A percentile compares a stretch with the other conserved stretches of the same genome.
Conservation (phyloP, 345 rosid species). For the Lenwebbia sp. region DNA sequence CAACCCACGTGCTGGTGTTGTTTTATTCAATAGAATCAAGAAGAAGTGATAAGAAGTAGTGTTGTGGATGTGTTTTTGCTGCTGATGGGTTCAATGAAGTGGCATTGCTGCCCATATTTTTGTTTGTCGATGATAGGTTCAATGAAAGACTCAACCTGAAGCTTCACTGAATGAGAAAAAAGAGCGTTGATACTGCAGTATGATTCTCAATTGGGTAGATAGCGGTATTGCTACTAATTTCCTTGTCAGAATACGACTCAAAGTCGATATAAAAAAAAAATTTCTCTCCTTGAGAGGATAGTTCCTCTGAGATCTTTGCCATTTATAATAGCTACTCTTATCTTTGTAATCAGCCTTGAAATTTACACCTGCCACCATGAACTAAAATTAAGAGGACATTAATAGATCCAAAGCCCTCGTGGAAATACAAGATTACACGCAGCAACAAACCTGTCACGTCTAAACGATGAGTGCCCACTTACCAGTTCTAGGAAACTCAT, state of each 20-base stretch:
- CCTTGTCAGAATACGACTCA: slow-evolving; percentile 47
- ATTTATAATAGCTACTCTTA: slow-evolving; percentile 44
- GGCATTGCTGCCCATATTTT: no score
- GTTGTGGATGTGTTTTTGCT: no score
- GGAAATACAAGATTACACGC: not conserved
- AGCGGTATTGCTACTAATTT: slow-evolving; percentile 21
- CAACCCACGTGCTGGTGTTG: no score
- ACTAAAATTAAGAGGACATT: not conserved
- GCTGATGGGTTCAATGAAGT: no score
- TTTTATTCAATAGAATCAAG: not conserved
- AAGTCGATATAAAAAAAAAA: slow-evolving; percentile 37
- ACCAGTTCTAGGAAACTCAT: slow-evolving; percentile 35
- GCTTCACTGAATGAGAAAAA: no score
- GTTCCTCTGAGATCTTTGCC: slow-evolving; percentile 54
- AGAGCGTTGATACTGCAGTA: not conserved
- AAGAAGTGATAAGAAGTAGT: not conserved
- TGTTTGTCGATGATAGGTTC: no score
- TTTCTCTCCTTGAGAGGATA: slow-evolving; percentile 88
- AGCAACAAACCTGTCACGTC: not conserved
- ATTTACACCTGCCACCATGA: slow-evolving; percentile 40
- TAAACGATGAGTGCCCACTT: slow-evolving; percentile 1
- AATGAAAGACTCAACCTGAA: no score
- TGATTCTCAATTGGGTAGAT: slow-evolving; percentile 32
- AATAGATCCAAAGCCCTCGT: not conserved
- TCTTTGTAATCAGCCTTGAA: slow-evolving; percentile 35